Evolutionary conservation across 495 filamentous ascomycete species (phyloP), one percentile per base, ranked within the genome.

Genomic region (Xylona heveae): DNA sequence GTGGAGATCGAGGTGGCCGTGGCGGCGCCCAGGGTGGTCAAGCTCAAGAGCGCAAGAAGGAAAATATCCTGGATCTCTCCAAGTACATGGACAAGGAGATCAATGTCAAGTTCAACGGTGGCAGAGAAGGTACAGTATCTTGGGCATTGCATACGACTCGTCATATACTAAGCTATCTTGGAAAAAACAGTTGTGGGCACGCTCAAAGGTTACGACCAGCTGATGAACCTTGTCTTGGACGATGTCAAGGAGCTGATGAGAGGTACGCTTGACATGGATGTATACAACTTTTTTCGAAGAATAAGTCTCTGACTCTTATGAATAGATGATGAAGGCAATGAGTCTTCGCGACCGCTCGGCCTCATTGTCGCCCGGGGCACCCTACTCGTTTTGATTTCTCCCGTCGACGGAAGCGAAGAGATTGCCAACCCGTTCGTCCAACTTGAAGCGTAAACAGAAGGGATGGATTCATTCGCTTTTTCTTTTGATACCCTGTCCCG

Each of bases 11-110:
- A 40, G 30, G 41, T 28, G 6, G 26, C 31, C 16, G 30, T 35
- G 4, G 24, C 5, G n/a, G 35, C 36, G 28, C 22, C 6, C 16
- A 49, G 25, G 42, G 50, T 23, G 58, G 61, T 29, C 64, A 68
- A 42, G 57, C 64, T 38, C 74, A 81, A 48, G 74, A 78, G 41
- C 80, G 83, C 37, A 93, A 92, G 66, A 93, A 94, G 58, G 85
- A 97, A 50, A 93, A 94, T 48, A 97, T 97, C 44, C 66, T 97
- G 14, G 88, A 97, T 41, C 57, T 97, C 38, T 68, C 61, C 48
- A 90, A 90, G 58, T 97, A 93, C 48, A 82, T 91, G 71, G 88
- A 95, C 53, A 85, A 93, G 64, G 63, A 75, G 45, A 77, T 97
- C 33, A 72, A 65, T 3, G 88, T 95, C 38, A 94, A 95, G 57